Base-by-base conservation (phyloP, 805 yeast species). In the fission yeast (Schizosaccharomyces pombe) region DNA sequence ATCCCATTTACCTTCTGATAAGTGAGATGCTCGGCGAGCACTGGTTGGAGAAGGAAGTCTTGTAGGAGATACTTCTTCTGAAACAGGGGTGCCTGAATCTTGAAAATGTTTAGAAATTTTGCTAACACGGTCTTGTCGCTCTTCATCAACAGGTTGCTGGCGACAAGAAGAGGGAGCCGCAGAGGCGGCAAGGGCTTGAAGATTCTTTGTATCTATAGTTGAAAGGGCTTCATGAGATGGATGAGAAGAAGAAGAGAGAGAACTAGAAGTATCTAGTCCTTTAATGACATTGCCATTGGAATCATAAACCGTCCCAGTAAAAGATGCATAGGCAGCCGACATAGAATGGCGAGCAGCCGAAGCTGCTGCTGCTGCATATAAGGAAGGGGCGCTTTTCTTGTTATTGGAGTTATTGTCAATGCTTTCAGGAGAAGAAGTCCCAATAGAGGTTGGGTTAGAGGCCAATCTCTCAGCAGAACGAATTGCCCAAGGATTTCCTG, bases 1-100 rank as follows among this genome's bases (percentile, higher is more conserved):
- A 43, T 43, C 49, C 49, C 49, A 43, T 26, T 43, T 43, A 22
- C 49, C 49, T 24, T 43, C 49, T 14, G 49, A 43, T 6, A 43
- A 19, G 31, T 43, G 49, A 22, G 49, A 43, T 14, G 49, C 30
- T 16, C 49, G 49, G 26, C 49, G 49, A 8, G 26, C 28, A 2
- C 30, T 43, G 30, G 49, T 43, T 24, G 49, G 49, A 6, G 49
- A 43, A 43, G 49, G 49, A 26, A 43, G 49, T 6, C 49, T 28
- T 8, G n/a, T 43, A 14, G 49, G 49, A 22, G 49, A 43, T 6
- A 43, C 49, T 43, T 43, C 49, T n/a, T 37, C 43, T 16, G 11
- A 3, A 37, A 19, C 43, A 2, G 43, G 22, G 43, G 22, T 14
- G 22, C 24, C 4, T 3, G 4, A 8, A 37, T 37, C 4, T 37